A percentile compares a stretch with the other conserved stretches of the same genome.
Evolutionary conservation across 106 monocot species (phyloP).

Genomic region (Dendrobium nobile): DNA sequence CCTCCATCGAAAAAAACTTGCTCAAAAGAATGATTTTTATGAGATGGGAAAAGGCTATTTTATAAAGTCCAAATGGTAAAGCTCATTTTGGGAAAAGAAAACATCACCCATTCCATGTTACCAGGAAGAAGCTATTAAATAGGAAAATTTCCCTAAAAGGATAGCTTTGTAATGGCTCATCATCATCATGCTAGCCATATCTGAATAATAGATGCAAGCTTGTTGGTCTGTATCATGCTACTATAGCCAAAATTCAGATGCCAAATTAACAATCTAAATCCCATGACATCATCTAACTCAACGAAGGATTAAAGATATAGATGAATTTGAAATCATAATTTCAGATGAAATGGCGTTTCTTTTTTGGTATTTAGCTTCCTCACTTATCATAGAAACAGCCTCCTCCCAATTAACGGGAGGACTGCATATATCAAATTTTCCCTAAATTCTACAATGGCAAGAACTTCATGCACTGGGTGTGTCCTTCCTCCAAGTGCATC

Average conservation of each 20-base stretch:
- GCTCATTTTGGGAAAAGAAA: background rate
- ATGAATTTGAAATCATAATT: no score
- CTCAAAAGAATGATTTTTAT: background rate
- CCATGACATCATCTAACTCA: background rate
- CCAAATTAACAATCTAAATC: background rate
- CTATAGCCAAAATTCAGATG: background rate
- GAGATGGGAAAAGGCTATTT: background rate
- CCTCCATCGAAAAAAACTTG: background rate
- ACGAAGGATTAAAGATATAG: background rate
- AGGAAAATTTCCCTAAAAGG: background rate
- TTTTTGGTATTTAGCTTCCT: background rate
- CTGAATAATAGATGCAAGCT: background rate
- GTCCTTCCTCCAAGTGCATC: conserved; percentile 1
- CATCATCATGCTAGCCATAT: background rate
- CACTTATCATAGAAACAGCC: background rate
- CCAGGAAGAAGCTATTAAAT: background rate
- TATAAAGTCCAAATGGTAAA: background rate
- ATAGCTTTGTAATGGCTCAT: background rate
- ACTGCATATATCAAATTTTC: no score
- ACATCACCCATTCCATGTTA: background rate
- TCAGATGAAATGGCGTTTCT: background rate
- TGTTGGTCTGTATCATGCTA: background rate
- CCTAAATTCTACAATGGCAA: background rate
- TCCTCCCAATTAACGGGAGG: background rate
- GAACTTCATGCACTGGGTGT: background rate